Conservation (phyloP, 257 asterid genomes). For the Rhazya stricta region DNA sequence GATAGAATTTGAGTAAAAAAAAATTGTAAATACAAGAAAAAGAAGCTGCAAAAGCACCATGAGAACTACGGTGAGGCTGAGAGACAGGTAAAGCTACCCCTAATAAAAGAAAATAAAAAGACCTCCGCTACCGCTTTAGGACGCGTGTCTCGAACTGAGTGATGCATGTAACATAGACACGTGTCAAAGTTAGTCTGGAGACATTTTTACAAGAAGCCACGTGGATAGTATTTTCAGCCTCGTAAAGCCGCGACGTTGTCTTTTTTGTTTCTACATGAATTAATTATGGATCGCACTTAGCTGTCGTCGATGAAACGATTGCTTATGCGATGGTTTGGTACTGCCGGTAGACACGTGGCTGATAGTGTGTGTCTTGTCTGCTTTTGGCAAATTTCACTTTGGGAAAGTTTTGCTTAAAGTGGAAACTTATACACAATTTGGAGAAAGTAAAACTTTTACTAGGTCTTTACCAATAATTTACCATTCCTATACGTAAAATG, state of each 20-base stretch:
- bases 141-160: slow-evolving; percentile 20
- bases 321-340: background rate
- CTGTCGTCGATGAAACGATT: slow-evolving; percentile 19
- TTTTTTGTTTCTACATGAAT: background rate
- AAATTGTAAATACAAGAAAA: too few relatives aligned
- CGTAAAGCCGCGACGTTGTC: slow-evolving; percentile 26
- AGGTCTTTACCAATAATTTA: too few relatives aligned
- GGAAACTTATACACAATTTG: background rate
- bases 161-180: slow-evolving; percentile 10
- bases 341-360: slow-evolving; percentile 24
- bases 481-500: too few relatives aligned
- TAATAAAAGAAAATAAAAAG: background rate
- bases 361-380: slow-evolving; percentile 6
- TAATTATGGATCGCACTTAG: slow-evolving; percentile 13
- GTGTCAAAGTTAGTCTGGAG: slow-evolving; percentile 9
- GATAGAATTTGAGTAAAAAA: too few relatives aligned
- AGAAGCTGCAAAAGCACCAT: background rate
- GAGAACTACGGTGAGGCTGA: background rate
- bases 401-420: background rate
- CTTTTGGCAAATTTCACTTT: slow-evolving; percentile 12
- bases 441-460: too few relatives aligned
- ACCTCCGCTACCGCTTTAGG: background rate
- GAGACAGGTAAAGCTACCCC: slow-evolving; percentile 4
- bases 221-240: slow-evolving; percentile 28
- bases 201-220: slow-evolving; percentile 18